Conservation (phyloP, 495 filamentous ascomycete genomes). For the Cryomyces minteri region DNA sequence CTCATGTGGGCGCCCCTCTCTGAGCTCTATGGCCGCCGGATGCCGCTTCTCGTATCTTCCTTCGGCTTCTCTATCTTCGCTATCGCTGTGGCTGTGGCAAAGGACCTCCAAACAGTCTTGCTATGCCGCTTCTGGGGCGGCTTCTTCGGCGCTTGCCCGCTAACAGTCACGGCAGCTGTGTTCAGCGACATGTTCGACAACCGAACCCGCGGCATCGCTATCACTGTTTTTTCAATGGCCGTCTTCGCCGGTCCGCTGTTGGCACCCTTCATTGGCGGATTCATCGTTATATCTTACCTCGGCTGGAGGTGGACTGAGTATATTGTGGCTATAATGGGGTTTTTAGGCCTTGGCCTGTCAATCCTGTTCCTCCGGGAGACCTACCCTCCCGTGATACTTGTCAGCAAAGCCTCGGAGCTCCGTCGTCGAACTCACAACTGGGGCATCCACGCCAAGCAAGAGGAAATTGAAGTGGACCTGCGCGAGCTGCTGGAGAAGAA, state of each 20-base stretch:
- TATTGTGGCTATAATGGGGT: slow-evolving; percentile 55
- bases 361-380: slow-evolving; percentile 63
- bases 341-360: slow-evolving; percentile 46
- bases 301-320: slow-evolving; percentile 87
- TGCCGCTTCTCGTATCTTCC: slow-evolving; percentile 52
- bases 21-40: slow-evolving; percentile 56
- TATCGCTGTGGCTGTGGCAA: slow-evolving; percentile 49
- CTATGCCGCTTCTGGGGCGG: slow-evolving; percentile 75
- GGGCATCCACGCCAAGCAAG: slow-evolving; percentile 88
- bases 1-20: slow-evolving; percentile 47
- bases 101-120: slow-evolving; percentile 68
- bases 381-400: slow-evolving; percentile 65
- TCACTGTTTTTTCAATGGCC: slow-evolving; percentile 67
- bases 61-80: slow-evolving; percentile 69
- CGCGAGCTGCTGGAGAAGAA: slow-evolving; percentile 65
- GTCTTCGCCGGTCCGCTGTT: slow-evolving; percentile 70
- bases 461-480: slow-evolving; percentile 79
- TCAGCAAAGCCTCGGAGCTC: slow-evolving; percentile 58
- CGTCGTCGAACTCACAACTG: slow-evolving; percentile 73
- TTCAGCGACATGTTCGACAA: slow-evolving; percentile 84
- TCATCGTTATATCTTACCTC: slow-evolving; percentile 46
- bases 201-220: slow-evolving; percentile 55
- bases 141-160: slow-evolving; percentile 51
- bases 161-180: slow-evolving; percentile 71
- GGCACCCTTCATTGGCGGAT: slow-evolving; percentile 72